Conservation (phyloP, 306 rosid species). For the Pterocarpus macrocarpus region DNA sequence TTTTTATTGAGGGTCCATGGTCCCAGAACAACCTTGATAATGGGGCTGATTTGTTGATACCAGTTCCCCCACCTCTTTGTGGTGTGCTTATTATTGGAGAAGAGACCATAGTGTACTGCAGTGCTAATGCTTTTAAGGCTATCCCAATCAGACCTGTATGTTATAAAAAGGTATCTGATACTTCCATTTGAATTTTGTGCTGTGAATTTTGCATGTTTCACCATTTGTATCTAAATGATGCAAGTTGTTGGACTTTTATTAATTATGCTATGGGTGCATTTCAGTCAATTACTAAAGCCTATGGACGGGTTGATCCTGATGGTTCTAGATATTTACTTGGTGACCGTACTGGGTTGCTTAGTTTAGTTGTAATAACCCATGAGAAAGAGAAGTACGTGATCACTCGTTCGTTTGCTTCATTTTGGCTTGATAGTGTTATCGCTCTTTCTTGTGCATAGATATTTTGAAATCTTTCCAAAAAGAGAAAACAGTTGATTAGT, state of each 20-base stretch:
- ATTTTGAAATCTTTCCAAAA: background rate
- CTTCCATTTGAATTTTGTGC: constrained; percentile 18
- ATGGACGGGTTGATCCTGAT: constrained; percentile 96
- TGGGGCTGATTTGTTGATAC: constrained; percentile 94
- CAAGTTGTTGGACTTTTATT: constrained; percentile 29
- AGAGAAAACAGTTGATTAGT: background rate
- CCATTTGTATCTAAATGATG: background rate
- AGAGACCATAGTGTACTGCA: constrained; percentile 97
- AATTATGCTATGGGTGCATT: constrained; percentile 43
- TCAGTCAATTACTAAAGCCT: constrained; percentile 88
- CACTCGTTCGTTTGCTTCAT: constrained; percentile 25
- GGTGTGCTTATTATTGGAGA: constrained; percentile 98
- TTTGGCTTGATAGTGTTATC: constrained; percentile 12
- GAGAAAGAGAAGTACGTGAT: constrained; percentile 88
- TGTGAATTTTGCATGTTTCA: constrained; percentile 1
- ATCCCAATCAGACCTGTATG: constrained; percentile 92
- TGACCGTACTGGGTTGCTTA: constrained; percentile 88
- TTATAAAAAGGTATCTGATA: constrained; percentile 31
- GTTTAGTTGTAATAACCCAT: constrained; percentile 95
- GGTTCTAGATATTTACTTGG: constrained; percentile 98
- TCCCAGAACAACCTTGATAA: constrained; percentile 94
- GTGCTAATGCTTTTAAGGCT: constrained; percentile 94
- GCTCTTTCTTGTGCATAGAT: background rate
- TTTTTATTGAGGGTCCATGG: constrained; percentile 99
- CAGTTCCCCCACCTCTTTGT: constrained; percentile 97